Base-by-base conservation (phyloP, 176 grass and related monocot species). In the Oryza officinalis region DNA sequence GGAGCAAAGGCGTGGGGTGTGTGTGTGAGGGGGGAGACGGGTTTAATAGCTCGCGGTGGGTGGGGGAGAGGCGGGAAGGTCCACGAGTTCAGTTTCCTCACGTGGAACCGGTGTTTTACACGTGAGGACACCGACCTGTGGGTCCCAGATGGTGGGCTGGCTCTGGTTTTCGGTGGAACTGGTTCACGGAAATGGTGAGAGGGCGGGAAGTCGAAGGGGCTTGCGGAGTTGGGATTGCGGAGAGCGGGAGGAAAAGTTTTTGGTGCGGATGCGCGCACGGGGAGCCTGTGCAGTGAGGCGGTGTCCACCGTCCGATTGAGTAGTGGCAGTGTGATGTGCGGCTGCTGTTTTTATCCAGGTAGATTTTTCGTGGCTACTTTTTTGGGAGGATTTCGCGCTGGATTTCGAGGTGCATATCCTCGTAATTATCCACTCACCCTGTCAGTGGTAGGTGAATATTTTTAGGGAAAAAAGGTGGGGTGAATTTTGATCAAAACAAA, bases 201-300 rank as follows among this genome's bases (percentile, higher is more conserved):
- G 20, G 28, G 82, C 77, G 71, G 87, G 87, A 89, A 89, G 82
- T 6, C 10, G 71, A 89, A 63, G 31, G 1, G 82, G 18, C 35
- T 33, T 43, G 13, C 35, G 69, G 76, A 37, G 27, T 13, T 61
- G 22, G 27, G 22, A n/a, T 52, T 52, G 65, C 38, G 40, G 6
- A 6, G 17, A 52, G 49, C 49, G 49, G 49, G 49, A 52, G 17
- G 5, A 52, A 52, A 52, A 52, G 13, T 0, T 52, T 52, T 52
- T 52, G 27, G 26, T 47, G 71, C 26, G 20, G 40, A 23, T 8
- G 31, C 15, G 7, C 5, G 11, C 3, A 14, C 23, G 14, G 18
- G 13, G 18, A 6, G 9, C 20, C 14, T 43, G 74, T 78, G 52
- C 35, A 6, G 17, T 27, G 61, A 68, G 35, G 8, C 7, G 13